These are phyloP conservation scores for Suillus placidus DNA, from an alignment of 768 basidiomycete genomes.

Conservation along the genomic window DNA sequence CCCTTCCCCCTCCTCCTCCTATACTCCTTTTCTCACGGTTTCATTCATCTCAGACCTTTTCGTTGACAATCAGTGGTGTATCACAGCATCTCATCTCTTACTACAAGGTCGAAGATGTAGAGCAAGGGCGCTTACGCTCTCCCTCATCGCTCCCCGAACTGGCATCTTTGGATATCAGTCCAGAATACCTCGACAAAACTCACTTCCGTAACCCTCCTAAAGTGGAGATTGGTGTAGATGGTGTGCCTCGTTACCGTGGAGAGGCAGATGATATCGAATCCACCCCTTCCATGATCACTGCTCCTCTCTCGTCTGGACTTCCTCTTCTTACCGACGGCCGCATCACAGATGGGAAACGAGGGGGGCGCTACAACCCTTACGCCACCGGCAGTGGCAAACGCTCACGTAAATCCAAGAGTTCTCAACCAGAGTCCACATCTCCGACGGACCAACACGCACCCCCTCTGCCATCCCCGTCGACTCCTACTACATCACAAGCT, in stretches of 20 bases:
- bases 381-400: slow-evolving; percentile 36
- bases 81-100: slow-evolving; percentile 94
- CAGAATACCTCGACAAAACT: slow-evolving; percentile 86
- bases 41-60: slow-evolving; percentile 71
- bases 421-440: slow-evolving; percentile 31
- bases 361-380: slow-evolving; percentile 49
- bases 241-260: slow-evolving; percentile 78
- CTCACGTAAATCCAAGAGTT: slow-evolving; percentile 38
- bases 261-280: slow-evolving; percentile 74
- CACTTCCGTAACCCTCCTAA: slow-evolving; percentile 91
- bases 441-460: slow-evolving; percentile 33
- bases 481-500: slow-evolving; percentile 31
- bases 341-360: slow-evolving; percentile 44
- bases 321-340: slow-evolving; percentile 54
- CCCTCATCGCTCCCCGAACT: slow-evolving; percentile 90
- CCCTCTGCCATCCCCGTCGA: slow-evolving; percentile 30
- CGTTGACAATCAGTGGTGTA: slow-evolving; percentile 80
- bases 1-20: slow-evolving; percentile 15
- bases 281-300: slow-evolving; percentile 42
- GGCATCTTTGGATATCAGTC: slow-evolving; percentile 81
- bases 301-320: slow-evolving; percentile 47
- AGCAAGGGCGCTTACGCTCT: slow-evolving; percentile 82
- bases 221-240: slow-evolving; percentile 84
- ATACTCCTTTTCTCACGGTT: slow-evolving; percentile 33
- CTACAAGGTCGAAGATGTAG: slow-evolving; percentile 90